Percentiles rank a stretch among this genome's conserved stretches.
phyloP scores from a whole-genome alignment of 208 protist species.

The Acanthamoeba healyi region DNA sequence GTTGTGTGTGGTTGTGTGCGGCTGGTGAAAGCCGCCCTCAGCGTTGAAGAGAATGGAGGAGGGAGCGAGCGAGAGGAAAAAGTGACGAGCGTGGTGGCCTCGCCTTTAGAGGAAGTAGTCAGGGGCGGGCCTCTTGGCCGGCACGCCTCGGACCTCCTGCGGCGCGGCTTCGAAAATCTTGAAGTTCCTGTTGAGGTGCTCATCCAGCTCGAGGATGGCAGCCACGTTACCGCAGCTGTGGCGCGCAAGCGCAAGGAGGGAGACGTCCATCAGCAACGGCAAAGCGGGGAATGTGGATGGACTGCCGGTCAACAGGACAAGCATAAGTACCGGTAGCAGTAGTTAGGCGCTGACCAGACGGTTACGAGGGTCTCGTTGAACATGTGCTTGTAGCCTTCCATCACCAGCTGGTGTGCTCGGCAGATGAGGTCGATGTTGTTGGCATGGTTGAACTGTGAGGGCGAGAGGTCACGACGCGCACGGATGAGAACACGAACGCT shows the following conservation, averaged over 20 bases:
- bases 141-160: conserved; percentile 91
- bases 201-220: conserved; percentile 98
- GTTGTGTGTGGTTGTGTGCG: too few species aligned
- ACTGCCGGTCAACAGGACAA: too few species aligned
- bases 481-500: background rate
- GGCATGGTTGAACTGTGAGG: conserved; percentile 97
- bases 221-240: conserved; percentile 98
- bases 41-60: too few species aligned
- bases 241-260: background rate
- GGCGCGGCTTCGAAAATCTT: conserved; percentile 99
- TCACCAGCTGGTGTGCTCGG: conserved; percentile 97
- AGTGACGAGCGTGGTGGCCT: too few species aligned
- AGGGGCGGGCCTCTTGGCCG: conserved; percentile 86
- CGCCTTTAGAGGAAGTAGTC: conserved; percentile 90
- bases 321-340: conserved; percentile 89
- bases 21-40: too few species aligned
- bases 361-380: conserved; percentile 91
- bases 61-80: too few species aligned
- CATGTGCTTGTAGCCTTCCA: conserved; percentile 97
- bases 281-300: too few species aligned
- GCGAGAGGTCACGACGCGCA: background rate
- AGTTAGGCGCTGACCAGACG: conserved; percentile 94
- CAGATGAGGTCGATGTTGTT: conserved; percentile 98
- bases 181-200: conserved; percentile 98
- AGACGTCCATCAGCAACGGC: too few species aligned